Percentiles rank a stretch among this genome's conserved stretches.
These are phyloP conservation scores for Dicorynia guianensis DNA, from an alignment of 306 rosid genomes.

Conservation along the genomic window DNA sequence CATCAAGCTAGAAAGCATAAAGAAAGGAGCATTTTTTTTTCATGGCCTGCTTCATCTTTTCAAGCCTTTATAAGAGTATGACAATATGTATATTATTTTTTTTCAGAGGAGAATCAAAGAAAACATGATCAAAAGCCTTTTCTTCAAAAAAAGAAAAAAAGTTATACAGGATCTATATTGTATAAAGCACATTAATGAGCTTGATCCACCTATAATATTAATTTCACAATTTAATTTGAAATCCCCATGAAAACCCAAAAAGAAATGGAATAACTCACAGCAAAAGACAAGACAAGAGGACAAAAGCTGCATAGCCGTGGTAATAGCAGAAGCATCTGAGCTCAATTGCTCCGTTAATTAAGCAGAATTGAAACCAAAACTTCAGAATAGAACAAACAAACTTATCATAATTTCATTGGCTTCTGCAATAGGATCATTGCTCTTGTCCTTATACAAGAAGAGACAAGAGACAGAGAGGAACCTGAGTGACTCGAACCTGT, in stretches of 20 bases:
- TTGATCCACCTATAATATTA: neutral
- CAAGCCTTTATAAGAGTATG: no score
- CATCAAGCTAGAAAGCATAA: slow-evolving; percentile 66
- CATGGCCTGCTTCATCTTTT: slow-evolving; percentile 53
- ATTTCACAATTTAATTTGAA: neutral
- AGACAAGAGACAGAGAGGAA: slow-evolving; percentile 23
- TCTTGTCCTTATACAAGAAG: neutral
- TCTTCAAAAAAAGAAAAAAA: no score
- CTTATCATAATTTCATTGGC: neutral
- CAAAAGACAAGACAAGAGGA: neutral
- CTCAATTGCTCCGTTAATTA: neutral
- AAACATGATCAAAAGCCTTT: neutral
- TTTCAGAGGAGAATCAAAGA: neutral
- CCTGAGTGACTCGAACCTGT: no score
- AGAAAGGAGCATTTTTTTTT: slow-evolving; percentile 57
- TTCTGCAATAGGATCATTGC: slow-evolving; percentile 13
- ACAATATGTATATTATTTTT: no score
- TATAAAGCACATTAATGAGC: neutral
- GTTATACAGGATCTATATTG: no score
- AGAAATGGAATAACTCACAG: no score
- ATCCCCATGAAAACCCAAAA: neutral
- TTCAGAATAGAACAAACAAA: neutral
- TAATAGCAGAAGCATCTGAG: neutral
- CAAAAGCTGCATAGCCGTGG: neutral
- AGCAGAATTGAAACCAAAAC: neutral